Evolutionary conservation across 2,329 filamentous ascomycete genomes (phyloP).

Genomic region (Endothia cerciana): DNA sequence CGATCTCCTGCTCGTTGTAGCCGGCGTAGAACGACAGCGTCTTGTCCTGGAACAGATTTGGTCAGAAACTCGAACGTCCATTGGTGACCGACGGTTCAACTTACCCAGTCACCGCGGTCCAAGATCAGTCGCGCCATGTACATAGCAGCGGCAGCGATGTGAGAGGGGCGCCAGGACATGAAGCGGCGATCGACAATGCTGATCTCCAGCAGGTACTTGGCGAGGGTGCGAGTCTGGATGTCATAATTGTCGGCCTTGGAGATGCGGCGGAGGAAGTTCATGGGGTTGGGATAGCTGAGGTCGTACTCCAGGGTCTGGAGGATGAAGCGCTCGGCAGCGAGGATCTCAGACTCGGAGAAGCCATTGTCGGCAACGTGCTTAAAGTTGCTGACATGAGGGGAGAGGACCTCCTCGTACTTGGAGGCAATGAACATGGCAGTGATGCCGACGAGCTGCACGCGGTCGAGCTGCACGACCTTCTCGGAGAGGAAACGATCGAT

Average conservation of each 20-base stretch:
- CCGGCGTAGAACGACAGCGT: slow-evolving; percentile 90
- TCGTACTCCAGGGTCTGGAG: slow-evolving; percentile 92
- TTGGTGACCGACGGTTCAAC: slow-evolving; percentile 45
- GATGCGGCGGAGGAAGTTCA: slow-evolving; percentile 99
- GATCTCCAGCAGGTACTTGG: slow-evolving; percentile 98
- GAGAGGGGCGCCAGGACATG: slow-evolving; percentile 85
- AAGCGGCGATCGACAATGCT: slow-evolving; percentile 94
- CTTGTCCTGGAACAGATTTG: slow-evolving; percentile 61
- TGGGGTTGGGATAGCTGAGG: slow-evolving; percentile 97
- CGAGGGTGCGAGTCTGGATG: slow-evolving; percentile 94
- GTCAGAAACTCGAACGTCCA: slow-evolving; percentile 35
- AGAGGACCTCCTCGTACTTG: slow-evolving; percentile 98
- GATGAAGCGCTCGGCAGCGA: slow-evolving; percentile 95
- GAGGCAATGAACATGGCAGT: slow-evolving; percentile 99
- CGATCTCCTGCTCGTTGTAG: slow-evolving; percentile 89
- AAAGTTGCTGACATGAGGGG: slow-evolving; percentile 96
- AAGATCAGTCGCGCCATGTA: slow-evolving; percentile 90
- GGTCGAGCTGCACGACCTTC: slow-evolving; percentile 95
- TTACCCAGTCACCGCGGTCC: slow-evolving; percentile 80
- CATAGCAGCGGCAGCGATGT: slow-evolving; percentile 91
- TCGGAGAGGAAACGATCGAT: slow-evolving; percentile 96
- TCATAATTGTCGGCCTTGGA: slow-evolving; percentile 99
- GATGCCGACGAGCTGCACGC: slow-evolving; percentile 93
- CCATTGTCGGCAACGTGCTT: slow-evolving; percentile 95
- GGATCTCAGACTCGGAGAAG: slow-evolving; percentile 91